Base-by-base conservation (phyloP, 176 grass and related monocot species). In the Triticum dicoccoides region DNA sequence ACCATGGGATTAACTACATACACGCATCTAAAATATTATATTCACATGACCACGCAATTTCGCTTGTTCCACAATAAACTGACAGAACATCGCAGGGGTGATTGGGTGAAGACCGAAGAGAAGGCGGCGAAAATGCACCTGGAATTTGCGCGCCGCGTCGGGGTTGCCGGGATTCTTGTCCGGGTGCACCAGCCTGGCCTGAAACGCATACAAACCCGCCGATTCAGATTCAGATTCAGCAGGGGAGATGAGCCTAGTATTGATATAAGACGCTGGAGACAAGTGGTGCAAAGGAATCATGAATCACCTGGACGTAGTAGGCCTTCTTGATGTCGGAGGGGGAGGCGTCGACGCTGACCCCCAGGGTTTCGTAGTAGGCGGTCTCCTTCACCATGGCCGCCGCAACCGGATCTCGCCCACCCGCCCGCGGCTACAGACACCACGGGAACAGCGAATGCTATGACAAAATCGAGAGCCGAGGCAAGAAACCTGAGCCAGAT, bases 261-360 rank as follows among this genome's bases (percentile, higher is more conserved):
- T 29, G 8, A 15, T 49, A 61, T 38, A 63, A 3, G 59, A 65
- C 24, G 35, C 23, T 29, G 23, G 41, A n/a, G 7, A 18, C 21
- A 30, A 30, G 29, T 30, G 29, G 29, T 30, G 44, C 33, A 61
- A 66, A 62, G 82, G 21, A 20, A 18, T 85, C 29, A 91, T 85
- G 90, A 89, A 21, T 91, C 37, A 93, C 97, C 97, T 99, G 96
- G 39, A 90, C 11, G 71, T 96, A 99, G 80, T 98, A 98, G 3
- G 94, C 97, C 87, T 98, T 98, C 90, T 98, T 98, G 82, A 98
- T 96, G 64, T 99, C 97, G n/a, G 97, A 85, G 11, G 90, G 70
- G 72, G 97, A 85, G 82, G 94, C 97, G 61, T 94, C 92, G 18
- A 94, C 87, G 88, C 92, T 83, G 54, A 99, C 85, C 73, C 92